These are phyloP conservation scores for Alternaria metachromatica DNA, from an alignment of 2,329 filamentous ascomycete species.

Conservation along the genomic window DNA sequence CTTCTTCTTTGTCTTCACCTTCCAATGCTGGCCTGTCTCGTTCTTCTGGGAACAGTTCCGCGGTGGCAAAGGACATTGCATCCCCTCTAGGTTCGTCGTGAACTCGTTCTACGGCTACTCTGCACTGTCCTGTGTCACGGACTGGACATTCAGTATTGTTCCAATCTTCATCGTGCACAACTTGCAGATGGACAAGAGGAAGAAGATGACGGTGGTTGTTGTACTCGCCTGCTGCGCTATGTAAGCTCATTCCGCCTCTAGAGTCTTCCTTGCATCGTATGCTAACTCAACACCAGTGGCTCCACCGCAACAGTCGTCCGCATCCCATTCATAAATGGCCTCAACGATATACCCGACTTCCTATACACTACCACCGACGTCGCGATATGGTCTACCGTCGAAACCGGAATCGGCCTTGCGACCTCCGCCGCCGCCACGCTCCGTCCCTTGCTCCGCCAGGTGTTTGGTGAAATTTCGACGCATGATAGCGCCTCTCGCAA, in stretches of 20 bases:
- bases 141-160: conserved; percentile 22
- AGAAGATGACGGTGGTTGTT: conserved; percentile 18
- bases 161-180: conserved; percentile 22
- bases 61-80: conserved; percentile 17
- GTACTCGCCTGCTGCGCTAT: conserved; percentile 22
- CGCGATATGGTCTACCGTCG: conserved; percentile 24
- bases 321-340: conserved; percentile 17
- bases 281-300: conserved; percentile 11
- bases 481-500: conserved; percentile 16
- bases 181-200: conserved; percentile 17
- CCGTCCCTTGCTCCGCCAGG: conserved; percentile 19
- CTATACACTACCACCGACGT: conserved; percentile 22
- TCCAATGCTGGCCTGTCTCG: conserved; percentile 21
- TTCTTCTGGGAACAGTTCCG: conserved; percentile 23
- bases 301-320: conserved; percentile 22
- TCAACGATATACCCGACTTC: conserved; percentile 19
- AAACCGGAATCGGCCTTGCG: conserved; percentile 23
- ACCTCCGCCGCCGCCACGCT: conserved; percentile 21
- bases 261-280: neutral
- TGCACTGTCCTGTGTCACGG: conserved; percentile 12
- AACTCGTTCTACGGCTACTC: conserved; percentile 20
- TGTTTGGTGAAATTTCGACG: conserved; percentile 19
- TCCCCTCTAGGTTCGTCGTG: conserved; percentile 11
- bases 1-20: conserved; percentile 23
- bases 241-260: conserved; percentile 6